Percentiles rank a stretch among this genome's conserved stretches.
phyloP scores from a whole-genome alignment of 768 basidiomycete species.

The Hortiboletus flavorubellus region DNA sequence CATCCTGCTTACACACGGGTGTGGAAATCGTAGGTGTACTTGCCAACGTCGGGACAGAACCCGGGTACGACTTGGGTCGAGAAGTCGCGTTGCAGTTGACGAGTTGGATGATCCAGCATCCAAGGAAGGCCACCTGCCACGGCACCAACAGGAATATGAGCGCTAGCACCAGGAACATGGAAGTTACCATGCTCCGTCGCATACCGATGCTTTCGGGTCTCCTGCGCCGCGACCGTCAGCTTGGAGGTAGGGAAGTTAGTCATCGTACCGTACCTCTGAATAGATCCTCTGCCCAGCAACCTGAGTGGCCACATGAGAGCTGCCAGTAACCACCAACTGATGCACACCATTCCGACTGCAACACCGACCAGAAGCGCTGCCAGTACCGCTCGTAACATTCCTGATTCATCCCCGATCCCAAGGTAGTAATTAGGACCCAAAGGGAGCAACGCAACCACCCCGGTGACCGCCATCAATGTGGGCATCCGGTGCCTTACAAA shows the following conservation, averaged over 20 bases:
- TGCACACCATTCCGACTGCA: conserved; percentile 60
- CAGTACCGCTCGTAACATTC: conserved; percentile 35
- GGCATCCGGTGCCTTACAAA: conserved; percentile 42
- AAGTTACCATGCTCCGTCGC: conserved; percentile 49
- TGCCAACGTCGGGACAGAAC: conserved; percentile 26
- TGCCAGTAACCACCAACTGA: conserved; percentile 54
- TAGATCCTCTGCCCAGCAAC: conserved; percentile 13
- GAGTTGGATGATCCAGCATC: conserved; percentile 78
- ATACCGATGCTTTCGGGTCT: conserved; percentile 36
- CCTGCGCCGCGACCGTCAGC: conserved; percentile 8
- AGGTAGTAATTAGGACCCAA: conserved; percentile 53
- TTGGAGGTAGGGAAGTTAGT: background rate
- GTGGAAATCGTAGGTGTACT: conserved; percentile 26
- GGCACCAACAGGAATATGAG: conserved; percentile 79
- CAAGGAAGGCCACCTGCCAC: conserved; percentile 88
- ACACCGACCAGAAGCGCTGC: conserved; percentile 56
- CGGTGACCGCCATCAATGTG: conserved; percentile 41
- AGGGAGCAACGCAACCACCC: conserved; percentile 53
- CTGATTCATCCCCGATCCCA: conserved; percentile 56
- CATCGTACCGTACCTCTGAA: conserved; percentile 13
- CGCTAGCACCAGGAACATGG: conserved; percentile 56
- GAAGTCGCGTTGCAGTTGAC: conserved; percentile 50
- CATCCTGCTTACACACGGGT: conserved; percentile 12
- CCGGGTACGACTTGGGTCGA: conserved; percentile 15
- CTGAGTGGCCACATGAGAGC: conserved; percentile 45